A percentile compares a stretch with the other conserved stretches of the same genome.
Conservation (phyloP, 371 early-diverging fungal genomes). For the Apophysomyces elegans region DNA sequence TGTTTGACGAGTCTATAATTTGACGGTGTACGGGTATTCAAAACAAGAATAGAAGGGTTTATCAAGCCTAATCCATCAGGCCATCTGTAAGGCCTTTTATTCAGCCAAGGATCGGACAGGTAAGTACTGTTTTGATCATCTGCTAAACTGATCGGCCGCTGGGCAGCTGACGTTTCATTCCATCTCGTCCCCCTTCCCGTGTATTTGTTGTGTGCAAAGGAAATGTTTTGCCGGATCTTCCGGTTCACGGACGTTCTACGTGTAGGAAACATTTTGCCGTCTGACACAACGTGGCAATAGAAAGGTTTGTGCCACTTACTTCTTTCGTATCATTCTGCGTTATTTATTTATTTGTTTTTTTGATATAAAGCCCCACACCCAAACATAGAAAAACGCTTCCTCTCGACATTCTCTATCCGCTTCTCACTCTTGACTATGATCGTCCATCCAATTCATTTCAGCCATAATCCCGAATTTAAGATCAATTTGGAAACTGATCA, state of each 20-base stretch:
- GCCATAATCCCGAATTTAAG: conserved; percentile 26
- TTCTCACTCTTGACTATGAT: conserved; percentile 4
- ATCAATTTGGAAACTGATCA: conserved; percentile 35
- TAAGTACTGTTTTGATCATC: no score
- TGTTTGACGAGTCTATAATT: no score
- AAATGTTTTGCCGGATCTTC: conserved; percentile 2
- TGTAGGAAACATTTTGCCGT: neutral
- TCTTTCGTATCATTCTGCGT: neutral
- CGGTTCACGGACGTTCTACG: neutral
- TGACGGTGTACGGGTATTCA: no score
- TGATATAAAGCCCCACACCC: neutral
- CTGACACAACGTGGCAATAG: neutral
- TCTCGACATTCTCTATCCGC: neutral
- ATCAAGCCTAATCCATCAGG: no score
- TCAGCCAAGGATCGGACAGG: no score
- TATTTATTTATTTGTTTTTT: neutral
- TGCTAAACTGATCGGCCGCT: no score
- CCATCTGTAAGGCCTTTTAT: no score
- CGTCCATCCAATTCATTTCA: conserved; percentile 20
- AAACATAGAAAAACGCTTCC: neutral
- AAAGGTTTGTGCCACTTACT: neutral
- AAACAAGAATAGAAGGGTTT: no score
- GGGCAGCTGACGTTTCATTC: no score
- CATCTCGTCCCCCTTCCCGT: neutral
- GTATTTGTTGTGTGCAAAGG: neutral